phyloP scores from a whole-genome alignment of 108 stramenopile genomes.

The Cyclotella distinguenda region DNA sequence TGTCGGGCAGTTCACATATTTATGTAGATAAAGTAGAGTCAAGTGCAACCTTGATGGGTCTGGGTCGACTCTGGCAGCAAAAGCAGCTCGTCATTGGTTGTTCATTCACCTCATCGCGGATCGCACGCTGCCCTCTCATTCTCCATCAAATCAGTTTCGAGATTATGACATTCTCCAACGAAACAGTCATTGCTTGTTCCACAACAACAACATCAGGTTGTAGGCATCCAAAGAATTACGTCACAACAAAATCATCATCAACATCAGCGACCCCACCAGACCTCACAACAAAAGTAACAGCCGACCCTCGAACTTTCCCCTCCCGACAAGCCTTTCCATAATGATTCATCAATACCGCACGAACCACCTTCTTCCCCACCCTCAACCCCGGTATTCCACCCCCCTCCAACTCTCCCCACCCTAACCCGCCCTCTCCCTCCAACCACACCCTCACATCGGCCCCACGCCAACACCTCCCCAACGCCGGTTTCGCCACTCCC shows the following conservation, averaged over 20 bases:
- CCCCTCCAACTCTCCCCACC: not conserved
- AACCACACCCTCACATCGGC: constrained; percentile 44
- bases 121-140: no score
- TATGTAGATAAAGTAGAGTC: no score
- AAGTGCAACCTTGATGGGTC: no score
- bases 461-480: constrained; percentile 49
- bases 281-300: constrained; percentile 17
- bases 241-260: not conserved
- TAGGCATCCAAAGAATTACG: no score
- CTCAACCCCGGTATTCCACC: constrained; percentile 19
- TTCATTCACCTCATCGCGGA: no score
- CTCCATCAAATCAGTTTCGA: no score
- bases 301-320: not conserved
- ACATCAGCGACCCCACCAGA: constrained; percentile 34
- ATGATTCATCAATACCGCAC: constrained; percentile 34
- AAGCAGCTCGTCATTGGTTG: no score
- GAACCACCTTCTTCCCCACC: constrained; percentile 23
- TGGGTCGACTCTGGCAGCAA: no score
- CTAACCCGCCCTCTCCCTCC: constrained; percentile 9
- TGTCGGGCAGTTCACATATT: no score
- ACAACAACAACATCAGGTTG: no score
- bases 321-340: constrained; percentile 45
- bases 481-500: constrained; percentile 22
- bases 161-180: no score
- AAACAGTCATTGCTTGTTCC: no score